Evolutionary conservation across 2,329 filamentous ascomycete genomes (phyloP).

Genomic region (Rasamsonia emersonii): DNA sequence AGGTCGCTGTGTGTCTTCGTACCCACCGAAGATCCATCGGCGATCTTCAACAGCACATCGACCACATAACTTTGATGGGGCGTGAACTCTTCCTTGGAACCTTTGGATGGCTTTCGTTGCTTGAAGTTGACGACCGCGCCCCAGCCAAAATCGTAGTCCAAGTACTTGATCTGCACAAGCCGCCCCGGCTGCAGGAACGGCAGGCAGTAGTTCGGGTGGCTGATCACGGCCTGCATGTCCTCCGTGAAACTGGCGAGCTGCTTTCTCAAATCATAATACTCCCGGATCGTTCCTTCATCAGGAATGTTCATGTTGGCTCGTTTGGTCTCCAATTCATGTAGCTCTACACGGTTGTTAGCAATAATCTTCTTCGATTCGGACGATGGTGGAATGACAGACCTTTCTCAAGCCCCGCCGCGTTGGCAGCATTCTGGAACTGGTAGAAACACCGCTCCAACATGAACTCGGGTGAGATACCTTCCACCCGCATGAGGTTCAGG

Average conservation of each 20-base stretch:
- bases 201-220: constrained; percentile 77
- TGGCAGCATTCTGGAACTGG: constrained; percentile 93
- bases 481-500: constrained; percentile 90
- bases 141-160: constrained; percentile 83
- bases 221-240: constrained; percentile 87
- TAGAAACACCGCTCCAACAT: constrained; percentile 99
- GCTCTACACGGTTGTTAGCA: constrained; percentile 42
- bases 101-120: constrained; percentile 56
- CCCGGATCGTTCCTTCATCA: constrained; percentile 81
- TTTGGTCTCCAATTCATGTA: constrained; percentile 69
- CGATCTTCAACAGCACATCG: constrained; percentile 66
- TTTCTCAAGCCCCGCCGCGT: constrained; percentile 74
- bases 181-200: constrained; percentile 83
- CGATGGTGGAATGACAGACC: constrained; percentile 22
- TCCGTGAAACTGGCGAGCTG: constrained; percentile 75
- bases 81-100: constrained; percentile 56
- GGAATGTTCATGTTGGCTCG: constrained; percentile 65
- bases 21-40: constrained; percentile 43
- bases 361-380: neutral
- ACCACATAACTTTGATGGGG: constrained; percentile 74
- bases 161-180: constrained; percentile 74
- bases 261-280: constrained; percentile 85
- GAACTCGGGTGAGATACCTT: constrained; percentile 96
- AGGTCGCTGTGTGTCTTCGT: constrained; percentile 57
- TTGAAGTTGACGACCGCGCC: constrained; percentile 74